A percentile compares a stretch with the other conserved stretches of the same genome.
Conservation (phyloP, 202 grass and related monocot genomes). For the Carex sylvatica region DNA sequence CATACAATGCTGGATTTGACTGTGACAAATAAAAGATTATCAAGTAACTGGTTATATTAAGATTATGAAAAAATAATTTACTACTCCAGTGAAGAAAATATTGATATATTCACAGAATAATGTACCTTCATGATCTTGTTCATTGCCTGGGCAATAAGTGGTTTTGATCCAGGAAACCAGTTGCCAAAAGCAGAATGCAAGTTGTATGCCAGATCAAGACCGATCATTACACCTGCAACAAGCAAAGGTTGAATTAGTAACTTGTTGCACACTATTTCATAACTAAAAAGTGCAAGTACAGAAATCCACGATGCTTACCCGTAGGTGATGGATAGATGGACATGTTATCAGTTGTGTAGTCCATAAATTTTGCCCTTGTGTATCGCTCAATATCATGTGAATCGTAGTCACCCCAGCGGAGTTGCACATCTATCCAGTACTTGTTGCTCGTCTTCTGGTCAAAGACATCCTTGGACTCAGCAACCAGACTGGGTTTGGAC, state of each 20-base stretch:
- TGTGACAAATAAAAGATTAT: conserved; percentile 38
- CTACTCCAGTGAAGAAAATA: background rate
- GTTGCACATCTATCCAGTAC: conserved; percentile 97
- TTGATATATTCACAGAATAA: conserved; percentile 18
- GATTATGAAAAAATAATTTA: background rate
- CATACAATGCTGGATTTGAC: conserved; percentile 97
- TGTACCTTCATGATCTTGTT: conserved; percentile 99
- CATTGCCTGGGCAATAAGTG: conserved; percentile 91
- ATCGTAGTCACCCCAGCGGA: conserved; percentile 98
- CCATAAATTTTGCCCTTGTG: conserved; percentile 98
- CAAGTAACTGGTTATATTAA: background rate
- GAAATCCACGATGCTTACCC: conserved; percentile 45
- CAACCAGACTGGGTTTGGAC: conserved; percentile 97
- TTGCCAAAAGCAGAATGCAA: conserved; percentile 94
- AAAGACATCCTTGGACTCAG: conserved; percentile 93
- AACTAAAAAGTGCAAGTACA: background rate
- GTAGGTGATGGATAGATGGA: conserved; percentile 98
- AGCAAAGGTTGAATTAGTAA: conserved; percentile 29
- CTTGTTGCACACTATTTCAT: background rate
- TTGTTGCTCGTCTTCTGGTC: conserved; percentile 99
- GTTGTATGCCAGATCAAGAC: conserved; percentile 92
- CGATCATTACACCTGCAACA: conserved; percentile 92
- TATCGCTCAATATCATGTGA: conserved; percentile 98
- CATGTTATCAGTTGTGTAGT: conserved; percentile 99
- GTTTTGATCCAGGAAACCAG: conserved; percentile 98